Base-by-base conservation (phyloP, 192 early-diverging fungal genomes). In the Podila epigama region DNA sequence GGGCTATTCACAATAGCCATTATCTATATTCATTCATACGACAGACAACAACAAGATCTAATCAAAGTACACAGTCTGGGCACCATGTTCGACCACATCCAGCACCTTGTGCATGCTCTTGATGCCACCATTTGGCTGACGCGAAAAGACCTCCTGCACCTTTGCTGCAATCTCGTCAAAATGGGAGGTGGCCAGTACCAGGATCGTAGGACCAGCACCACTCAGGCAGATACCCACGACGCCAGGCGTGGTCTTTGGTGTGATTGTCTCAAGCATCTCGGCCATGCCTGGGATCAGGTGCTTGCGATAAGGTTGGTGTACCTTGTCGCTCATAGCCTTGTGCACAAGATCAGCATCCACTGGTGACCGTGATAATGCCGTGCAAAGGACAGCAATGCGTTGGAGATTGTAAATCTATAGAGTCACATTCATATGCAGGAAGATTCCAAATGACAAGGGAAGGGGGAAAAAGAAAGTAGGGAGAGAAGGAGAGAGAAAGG, bases 291-390 rank as follows among this genome's bases (percentile, higher is more conserved):
- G 98, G 39, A 89, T 92, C 77, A 99, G 84, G 73, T 94, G 89
- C 69, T 91, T 92, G 36, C 98, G 85, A 82, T 99, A 97, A 7
- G 92, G 91, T 82, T 99, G 98, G 79, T 99, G 98, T n/a, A 98
- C 82, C 70, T 89, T 88, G 84, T 99, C 98, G 63, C 90, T 89
- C 97, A 99, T 98, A 7, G 96, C 94, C 58, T 93, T 91, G 71
- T 85, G 90, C 68, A 99, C 92, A 34, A 96, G 65, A 70, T 89
- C 86, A 4, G 95, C 84, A 69, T 93, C 85, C 32, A 90, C 92
- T 6, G 89, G 86, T 29, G 90, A 85, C 29, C 80, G 82, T 48
- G 89, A 91, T 36, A 98, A 85, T 16, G 92, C 93, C 13, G 89
- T 89, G 35, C 91, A 92, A 61, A 99, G 89, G 35, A 98, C 94